A percentile compares a stretch with the other conserved stretches of the same genome.
phyloP scores from a whole-genome alignment of 768 basidiomycete genomes.

The Amanita phalloides region DNA sequence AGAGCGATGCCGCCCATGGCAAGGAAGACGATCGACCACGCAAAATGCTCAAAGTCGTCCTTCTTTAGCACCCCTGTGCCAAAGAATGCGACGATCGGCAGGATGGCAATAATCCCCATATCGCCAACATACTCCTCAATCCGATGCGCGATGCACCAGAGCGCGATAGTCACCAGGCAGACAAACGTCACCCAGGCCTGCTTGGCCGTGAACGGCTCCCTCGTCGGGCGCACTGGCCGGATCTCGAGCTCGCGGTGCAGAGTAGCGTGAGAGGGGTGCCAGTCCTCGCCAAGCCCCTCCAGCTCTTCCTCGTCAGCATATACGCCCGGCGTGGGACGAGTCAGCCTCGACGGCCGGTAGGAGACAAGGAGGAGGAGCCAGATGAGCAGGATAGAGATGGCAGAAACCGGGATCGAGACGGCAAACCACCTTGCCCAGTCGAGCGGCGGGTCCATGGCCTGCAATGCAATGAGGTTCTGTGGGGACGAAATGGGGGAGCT shows the following conservation, averaged over 20 bases:
- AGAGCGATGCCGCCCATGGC: conserved; percentile 98
- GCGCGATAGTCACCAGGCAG: conserved; percentile 69
- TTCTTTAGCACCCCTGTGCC: conserved; percentile 89
- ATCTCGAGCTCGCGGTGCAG: conserved; percentile 25
- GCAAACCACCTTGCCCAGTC: conserved; percentile 93
- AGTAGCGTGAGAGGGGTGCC: neutral
- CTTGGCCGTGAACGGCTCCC: conserved; percentile 69
- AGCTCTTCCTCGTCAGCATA: conserved; percentile 12
- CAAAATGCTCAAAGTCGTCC: conserved; percentile 93
- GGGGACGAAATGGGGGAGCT: conserved; percentile 96
- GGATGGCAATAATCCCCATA: conserved; percentile 94
- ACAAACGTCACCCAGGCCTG: conserved; percentile 89
- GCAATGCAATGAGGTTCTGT: conserved; percentile 90
- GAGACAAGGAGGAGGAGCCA: conserved; percentile 83
- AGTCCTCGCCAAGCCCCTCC: conserved; percentile 46
- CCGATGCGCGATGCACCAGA: conserved; percentile 84
- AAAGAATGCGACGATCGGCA: conserved; percentile 91
- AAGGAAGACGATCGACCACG: conserved; percentile 91
- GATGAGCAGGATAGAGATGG: conserved; percentile 76
- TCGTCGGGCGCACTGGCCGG: conserved; percentile 72
- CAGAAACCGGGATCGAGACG: conserved; percentile 86
- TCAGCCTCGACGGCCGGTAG: conserved; percentile 65
- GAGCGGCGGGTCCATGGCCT: conserved; percentile 75
- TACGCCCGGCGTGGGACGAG: conserved; percentile 35
- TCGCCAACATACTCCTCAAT: conserved; percentile 77